These are phyloP conservation scores for Candida ipomoeae DNA, from an alignment of 805 yeast genomes.

Conservation along the genomic window DNA sequence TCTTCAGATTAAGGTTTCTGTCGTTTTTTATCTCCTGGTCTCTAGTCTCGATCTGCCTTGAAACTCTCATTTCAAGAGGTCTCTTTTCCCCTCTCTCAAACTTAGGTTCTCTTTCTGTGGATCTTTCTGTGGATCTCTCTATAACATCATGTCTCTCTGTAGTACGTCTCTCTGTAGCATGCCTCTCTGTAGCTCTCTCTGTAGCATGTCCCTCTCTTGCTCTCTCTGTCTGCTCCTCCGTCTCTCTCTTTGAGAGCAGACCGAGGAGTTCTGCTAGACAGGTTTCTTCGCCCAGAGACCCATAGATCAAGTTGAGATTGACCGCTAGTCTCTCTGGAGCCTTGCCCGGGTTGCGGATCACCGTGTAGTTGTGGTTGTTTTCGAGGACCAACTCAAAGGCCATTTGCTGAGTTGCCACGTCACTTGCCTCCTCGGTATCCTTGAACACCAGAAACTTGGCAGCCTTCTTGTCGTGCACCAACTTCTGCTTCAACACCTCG, in stretches of 20 bases:
- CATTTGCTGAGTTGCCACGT: background rate
- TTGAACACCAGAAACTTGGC: slow-evolving; percentile 26
- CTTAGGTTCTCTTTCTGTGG: background rate
- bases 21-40: background rate
- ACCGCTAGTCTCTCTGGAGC: slow-evolving; percentile 55
- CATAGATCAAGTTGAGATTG: slow-evolving; percentile 57
- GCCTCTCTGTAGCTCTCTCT: too few species aligned
- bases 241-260: background rate
- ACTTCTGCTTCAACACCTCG: slow-evolving; percentile 48
- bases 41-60: too few species aligned
- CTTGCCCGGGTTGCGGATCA: slow-evolving; percentile 54
- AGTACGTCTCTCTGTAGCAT: too few species aligned
- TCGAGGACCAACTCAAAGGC: slow-evolving; percentile 9
- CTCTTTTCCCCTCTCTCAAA: background rate
- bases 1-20: background rate
- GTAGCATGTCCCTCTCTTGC: too few species aligned
- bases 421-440: slow-evolving; percentile 6
- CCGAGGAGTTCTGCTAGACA: slow-evolving; percentile 63
- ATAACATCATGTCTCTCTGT: too few species aligned
- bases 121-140: background rate
- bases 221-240: too few species aligned
- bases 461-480: slow-evolving; percentile 11
- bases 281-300: slow-evolving; percentile 44
- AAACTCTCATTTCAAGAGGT: background rate
- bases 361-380: slow-evolving; percentile 41